These are phyloP conservation scores for Kwoniella europaea DNA, from an alignment of 768 basidiomycete genomes.

Conservation along the genomic window DNA sequence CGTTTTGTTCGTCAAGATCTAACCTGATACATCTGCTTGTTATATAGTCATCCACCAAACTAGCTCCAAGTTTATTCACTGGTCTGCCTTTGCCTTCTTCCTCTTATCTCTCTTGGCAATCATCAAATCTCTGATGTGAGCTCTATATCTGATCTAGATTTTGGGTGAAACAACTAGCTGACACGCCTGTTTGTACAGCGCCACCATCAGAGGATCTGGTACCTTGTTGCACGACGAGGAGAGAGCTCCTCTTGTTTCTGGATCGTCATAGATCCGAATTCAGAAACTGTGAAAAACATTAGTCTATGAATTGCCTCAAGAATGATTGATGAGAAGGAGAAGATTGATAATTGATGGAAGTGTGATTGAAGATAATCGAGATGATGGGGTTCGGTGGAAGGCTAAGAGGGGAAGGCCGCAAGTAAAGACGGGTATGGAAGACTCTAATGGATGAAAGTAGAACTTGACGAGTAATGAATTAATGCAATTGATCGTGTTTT, in stretches of 20 bases:
- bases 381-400: too few relatives aligned
- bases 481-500: neutral
- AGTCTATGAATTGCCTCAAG: too few relatives aligned
- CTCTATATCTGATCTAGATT: neutral
- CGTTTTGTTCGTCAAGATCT: too few relatives aligned
- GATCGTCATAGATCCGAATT: constrained; percentile 8
- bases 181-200: constrained; percentile 61
- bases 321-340: too few relatives aligned
- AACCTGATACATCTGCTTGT: constrained; percentile 1
- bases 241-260: constrained; percentile 74
- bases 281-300: too few relatives aligned
- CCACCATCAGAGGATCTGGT: constrained; percentile 59
- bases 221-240: constrained; percentile 82
- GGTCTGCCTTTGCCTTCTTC: constrained; percentile 82
- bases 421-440: too few relatives aligned
- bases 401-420: too few relatives aligned
- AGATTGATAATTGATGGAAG: too few relatives aligned
- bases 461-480: constrained; percentile 6
- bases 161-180: neutral
- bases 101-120: constrained; percentile 85
- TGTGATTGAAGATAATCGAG: too few relatives aligned
- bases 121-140: constrained; percentile 68
- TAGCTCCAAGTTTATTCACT: constrained; percentile 81
- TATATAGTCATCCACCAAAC: constrained; percentile 59
- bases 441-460: neutral